phyloP scores from a whole-genome alignment of 2,329 filamentous ascomycete genomes.

The Stenocarpella maydis region DNA sequence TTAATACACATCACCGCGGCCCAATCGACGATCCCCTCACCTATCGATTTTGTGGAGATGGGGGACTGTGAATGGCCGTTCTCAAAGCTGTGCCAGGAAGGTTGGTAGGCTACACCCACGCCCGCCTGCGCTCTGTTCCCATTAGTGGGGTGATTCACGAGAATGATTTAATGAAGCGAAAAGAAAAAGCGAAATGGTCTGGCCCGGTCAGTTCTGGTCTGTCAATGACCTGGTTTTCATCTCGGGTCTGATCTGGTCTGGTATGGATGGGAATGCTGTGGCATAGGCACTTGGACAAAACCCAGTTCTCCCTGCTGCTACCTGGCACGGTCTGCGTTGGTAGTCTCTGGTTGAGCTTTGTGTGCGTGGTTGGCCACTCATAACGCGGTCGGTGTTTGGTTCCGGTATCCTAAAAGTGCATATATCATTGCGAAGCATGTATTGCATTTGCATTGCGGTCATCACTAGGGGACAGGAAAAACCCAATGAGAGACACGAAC shows the following conservation, averaged over 20 bases:
- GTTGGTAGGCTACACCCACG: slow-evolving; percentile 21
- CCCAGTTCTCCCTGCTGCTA: background rate
- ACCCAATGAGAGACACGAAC: background rate
- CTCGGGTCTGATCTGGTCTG: slow-evolving; percentile 5
- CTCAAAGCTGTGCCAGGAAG: slow-evolving; percentile 31
- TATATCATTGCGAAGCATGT: slow-evolving; percentile 26
- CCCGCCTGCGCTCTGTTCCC: slow-evolving; percentile 17
- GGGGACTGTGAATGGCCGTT: slow-evolving; percentile 34
- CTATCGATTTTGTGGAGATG: slow-evolving; percentile 25
- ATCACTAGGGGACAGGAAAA: slow-evolving; percentile 9
- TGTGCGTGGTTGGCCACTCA: slow-evolving; percentile 8
- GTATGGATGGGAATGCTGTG: slow-evolving; percentile 12
- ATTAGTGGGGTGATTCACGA: slow-evolving; percentile 11
- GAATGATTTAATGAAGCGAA: slow-evolving; percentile 27
- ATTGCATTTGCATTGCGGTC: slow-evolving; percentile 18
- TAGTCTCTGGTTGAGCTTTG: background rate
- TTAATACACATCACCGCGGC: slow-evolving; percentile 15
- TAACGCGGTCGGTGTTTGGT: slow-evolving; percentile 12
- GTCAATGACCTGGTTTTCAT: slow-evolving; percentile 8
- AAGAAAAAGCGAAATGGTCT: slow-evolving; percentile 4
- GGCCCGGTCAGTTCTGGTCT: slow-evolving; percentile 23
- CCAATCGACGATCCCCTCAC: slow-evolving; percentile 17
- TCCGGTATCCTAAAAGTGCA: slow-evolving; percentile 26
- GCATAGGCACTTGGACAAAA: slow-evolving; percentile 21
- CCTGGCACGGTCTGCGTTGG: background rate